Evolutionary conservation across 2,329 filamentous ascomycete genomes (phyloP), one percentile per base, ranked within the genome.

Genomic region (Lachnellula arida): DNA sequence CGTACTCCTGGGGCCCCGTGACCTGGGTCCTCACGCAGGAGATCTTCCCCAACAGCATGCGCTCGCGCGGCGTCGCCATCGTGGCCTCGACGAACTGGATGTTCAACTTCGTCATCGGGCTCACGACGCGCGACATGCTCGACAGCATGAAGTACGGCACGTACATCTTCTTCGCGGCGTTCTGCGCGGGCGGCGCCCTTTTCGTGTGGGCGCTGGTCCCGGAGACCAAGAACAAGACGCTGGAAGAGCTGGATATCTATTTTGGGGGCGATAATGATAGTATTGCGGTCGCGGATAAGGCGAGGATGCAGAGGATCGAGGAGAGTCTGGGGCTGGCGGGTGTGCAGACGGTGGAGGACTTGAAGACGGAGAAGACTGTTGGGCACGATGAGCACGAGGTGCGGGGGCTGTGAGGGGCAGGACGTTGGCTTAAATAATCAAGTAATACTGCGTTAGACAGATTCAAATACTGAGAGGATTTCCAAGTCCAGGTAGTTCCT

Each of bases 91-190:
- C 70, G 57, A 76, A 76, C 65, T 77, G 75, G 75, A 59, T 64
- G 40, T 74, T 72, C 66, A 77, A 78, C 61, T 79, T 79, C 43
- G 71, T 73, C 53, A 73, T 79, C 12, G 76, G 75, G 3, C 74
- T 78, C 39, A 75, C 73, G 42, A 73, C 75, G 0, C 75, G 74
- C 3, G 69, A 73, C 9, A 79, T 75, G 71, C 62, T 74, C 7
- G 62, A 63, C 34, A 59, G 59, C 32, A 75, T 73, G 58, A 62
- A 71, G n/a, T 81, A 75, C 67, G 80, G 79, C 15, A 79, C 78
- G 0, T 83, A 81, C 60, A 77, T 82, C 58, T 81, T 83, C 70
- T 83, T 82, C 56, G 78, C 78, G 0, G 72, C 71, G 0, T 74
- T 80, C 52, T 76, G 78, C 46, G 70, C 75, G 4, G 65, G 68